Percentiles rank a stretch among this genome's conserved stretches.
Evolutionary conservation across 192 early-diverging fungal genomes (phyloP).

Genomic region (Diversispora epigaea): DNA sequence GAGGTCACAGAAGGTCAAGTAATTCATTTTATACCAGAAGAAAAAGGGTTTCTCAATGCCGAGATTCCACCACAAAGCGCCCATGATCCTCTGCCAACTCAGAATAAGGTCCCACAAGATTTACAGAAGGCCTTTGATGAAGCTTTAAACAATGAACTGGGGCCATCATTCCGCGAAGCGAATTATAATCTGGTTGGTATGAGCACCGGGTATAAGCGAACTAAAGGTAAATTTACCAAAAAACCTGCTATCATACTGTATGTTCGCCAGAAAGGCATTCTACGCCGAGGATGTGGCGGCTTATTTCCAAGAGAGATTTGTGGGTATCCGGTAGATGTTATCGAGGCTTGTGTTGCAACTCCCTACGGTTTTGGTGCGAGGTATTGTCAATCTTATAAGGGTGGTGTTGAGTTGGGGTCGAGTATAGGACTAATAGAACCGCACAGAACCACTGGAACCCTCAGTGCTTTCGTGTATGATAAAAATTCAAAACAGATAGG

Average conservation of each 20-base stretch:
- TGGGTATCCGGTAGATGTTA: background rate
- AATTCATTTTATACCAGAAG: slow-evolving; percentile 17
- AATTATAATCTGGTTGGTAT: slow-evolving; percentile 8
- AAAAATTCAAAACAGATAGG: background rate
- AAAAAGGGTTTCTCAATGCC: background rate
- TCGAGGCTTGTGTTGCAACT: slow-evolving; percentile 11
- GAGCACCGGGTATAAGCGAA: background rate
- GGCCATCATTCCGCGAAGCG: background rate
- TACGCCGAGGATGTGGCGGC: background rate
- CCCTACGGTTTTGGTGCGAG: background rate
- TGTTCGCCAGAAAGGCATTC: too few species aligned
- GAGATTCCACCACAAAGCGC: background rate
- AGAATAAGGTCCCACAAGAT: background rate
- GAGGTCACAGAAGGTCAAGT: background rate
- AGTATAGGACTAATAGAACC: background rate
- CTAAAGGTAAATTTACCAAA: background rate
- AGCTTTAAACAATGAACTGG: slow-evolving; percentile 4
- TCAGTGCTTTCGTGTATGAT: slow-evolving; percentile 5
- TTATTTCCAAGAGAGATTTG: slow-evolving; percentile 3
- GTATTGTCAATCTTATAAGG: background rate
- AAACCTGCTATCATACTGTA: too few species aligned
- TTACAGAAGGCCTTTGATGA: background rate
- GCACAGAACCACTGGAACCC: background rate
- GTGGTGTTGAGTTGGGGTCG: background rate
- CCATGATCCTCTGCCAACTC: background rate